Base-by-base conservation (phyloP, 176 grass and related monocot species). In the Paspalum notatum region DNA sequence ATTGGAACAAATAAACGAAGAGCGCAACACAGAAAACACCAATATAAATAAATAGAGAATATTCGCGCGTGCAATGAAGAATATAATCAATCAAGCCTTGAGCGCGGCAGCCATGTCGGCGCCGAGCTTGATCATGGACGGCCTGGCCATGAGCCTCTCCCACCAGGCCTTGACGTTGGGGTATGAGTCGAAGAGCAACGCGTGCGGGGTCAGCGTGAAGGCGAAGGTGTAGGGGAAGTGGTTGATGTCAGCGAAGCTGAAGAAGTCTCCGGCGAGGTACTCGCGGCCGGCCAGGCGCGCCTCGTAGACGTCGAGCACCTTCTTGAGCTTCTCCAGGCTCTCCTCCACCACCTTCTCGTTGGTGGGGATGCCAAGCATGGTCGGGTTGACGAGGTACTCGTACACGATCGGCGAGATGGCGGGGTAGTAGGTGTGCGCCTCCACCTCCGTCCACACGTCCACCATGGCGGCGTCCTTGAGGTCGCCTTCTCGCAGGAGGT, bases 231-330 rank as follows among this genome's bases (percentile, higher is more conserved):
- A 38, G 0, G 82, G 51, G 16, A 78, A 4, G n/a, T 85, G 74
- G 41, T 15, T 71, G 7, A 85, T 53, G 7, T 85, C 83, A 0
- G 74, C 83, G 16, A 85, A 22, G 24, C 83, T 85, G 65, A 85
- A 0, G 74, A 71, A 77, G n/a, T 71, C 65, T 1, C 74, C 83
- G 12, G 83, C 83, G 7, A 85, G 38, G 22, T 68, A 68, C 16
- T 32, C 21, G 50, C 39, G 14, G 49, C 49, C 54, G 3, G 61
- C 27, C n/a, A 84, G 59, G 0, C n/a, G 72, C 8, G 60, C 62
- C 62, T 84, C 82, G 61, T 76, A 84, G 4, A 76, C 12, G 22
- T 58, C 72, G 5, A 84, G 82, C 61, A 84, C 49, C 58, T 76
- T 66, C 38, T 1, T 55, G 9, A 84, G 40, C 62, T 68, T 84